A percentile compares a stretch with the other conserved stretches of the same genome.
Evolutionary conservation across 2,329 filamentous ascomycete genomes (phyloP).

Genomic region (Fusarium subglutinans): DNA sequence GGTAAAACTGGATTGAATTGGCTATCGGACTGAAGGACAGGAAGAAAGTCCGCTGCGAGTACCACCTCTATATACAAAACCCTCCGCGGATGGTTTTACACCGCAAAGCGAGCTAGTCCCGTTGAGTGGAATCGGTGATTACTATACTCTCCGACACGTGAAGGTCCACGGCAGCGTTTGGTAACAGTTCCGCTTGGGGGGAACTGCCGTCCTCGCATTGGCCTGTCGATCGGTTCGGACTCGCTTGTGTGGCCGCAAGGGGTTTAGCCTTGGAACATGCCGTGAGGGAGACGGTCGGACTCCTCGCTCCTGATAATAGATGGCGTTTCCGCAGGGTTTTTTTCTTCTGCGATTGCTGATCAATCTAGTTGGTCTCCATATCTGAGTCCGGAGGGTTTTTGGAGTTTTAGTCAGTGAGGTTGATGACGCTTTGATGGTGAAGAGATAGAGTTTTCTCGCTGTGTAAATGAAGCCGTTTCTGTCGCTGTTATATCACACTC

Average conservation of each 20-base stretch:
- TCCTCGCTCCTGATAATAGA: background rate
- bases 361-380: fast-evolving
- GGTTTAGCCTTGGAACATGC: background rate
- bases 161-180: background rate
- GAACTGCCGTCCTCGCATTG: background rate
- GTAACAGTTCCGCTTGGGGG: background rate
- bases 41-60: background rate
- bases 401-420: background rate
- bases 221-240: background rate
- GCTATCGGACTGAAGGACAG: background rate
- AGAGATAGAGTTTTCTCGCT: background rate
- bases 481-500: background rate
- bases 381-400: background rate
- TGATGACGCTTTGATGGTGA: background rate
- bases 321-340: background rate
- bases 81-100: background rate
- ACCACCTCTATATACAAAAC: background rate
- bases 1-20: background rate
- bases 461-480: background rate
- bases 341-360: background rate
- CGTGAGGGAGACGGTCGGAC: background rate
- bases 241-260: background rate
- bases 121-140: background rate
- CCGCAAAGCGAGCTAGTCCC: fast-evolving
- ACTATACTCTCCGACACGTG: background rate